Evolutionary conservation across 108 stramenopile species (phyloP), one percentile per base, ranked within the genome.

Genomic region (Fistulifera solaris): DNA sequence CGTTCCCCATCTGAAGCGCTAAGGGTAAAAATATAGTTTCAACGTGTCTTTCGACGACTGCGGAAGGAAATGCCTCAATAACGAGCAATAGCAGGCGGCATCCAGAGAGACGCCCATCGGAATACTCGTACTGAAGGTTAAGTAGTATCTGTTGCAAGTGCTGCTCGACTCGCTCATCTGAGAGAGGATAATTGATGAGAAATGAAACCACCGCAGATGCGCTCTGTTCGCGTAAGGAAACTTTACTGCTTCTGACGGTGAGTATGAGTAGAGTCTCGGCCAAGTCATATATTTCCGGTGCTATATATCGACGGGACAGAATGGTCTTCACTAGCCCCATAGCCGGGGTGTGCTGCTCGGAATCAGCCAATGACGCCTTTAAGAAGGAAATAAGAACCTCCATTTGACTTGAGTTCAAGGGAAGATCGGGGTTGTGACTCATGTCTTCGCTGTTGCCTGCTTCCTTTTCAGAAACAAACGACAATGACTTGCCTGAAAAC

Each of bases 151-250:
- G 85, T 43, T 78, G 77, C 47, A 96, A 56, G 42, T 89, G 83
- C 26, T 70, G 60, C 44, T 87, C 82, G 25, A 89, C 53, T 24
- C 83, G 57, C 39, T 78, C 73, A 28, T 76, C 73, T 1, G 85
- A 86, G 70, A 96, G 75, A 0, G 92, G 92, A 61, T 93, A 96
- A 19, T 81, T 78, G n/a, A 96, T 17, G 18, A 96, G 81, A 54
- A 83, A 96, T 13, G 65, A 68, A 15, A 89, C 61, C 52, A 91
- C 83, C 42, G 87, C 77, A 43, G 59, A 63, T 27, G 81, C 72
- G 42, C 80, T 61, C 76, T 78, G 85, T 78, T 85, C 64, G 40
- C 44, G 84, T 19, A 93, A 58, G 8, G 80, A 50, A 17, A 61
- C 54, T 42, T 81, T 84, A 16, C 79, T 83, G 59, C 91, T 93